phyloP scores from a whole-genome alignment of 495 filamentous ascomycete genomes.

The Tuber microsphaerosporum region DNA sequence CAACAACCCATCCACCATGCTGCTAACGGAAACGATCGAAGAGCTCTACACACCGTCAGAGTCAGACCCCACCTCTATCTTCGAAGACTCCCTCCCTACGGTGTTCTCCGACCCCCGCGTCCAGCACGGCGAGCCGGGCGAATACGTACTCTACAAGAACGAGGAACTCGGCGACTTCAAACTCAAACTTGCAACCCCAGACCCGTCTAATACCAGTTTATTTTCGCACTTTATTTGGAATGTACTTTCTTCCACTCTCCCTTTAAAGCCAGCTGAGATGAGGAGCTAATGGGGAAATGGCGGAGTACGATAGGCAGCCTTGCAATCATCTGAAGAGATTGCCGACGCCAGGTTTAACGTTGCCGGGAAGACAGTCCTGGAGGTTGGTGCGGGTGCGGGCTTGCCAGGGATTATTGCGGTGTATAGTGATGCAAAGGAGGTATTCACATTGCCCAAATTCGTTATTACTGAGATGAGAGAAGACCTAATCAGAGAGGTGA shows the following conservation, averaged over 20 bases:
- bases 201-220: slow-evolving; percentile 53
- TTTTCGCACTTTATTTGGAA: slow-evolving; percentile 89
- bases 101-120: slow-evolving; percentile 71
- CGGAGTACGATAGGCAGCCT: slow-evolving; percentile 23
- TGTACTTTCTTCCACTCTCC: slow-evolving; percentile 14
- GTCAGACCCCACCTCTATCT: slow-evolving; percentile 23
- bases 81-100: slow-evolving; percentile 52
- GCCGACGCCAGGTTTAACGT: slow-evolving; percentile 39
- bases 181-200: slow-evolving; percentile 52
- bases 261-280: background rate
- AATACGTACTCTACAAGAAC: slow-evolving; percentile 57
- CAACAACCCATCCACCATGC: slow-evolving; percentile 9
- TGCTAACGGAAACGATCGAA: slow-evolving; percentile 29
- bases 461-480: background rate
- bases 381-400: slow-evolving; percentile 62
- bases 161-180: slow-evolving; percentile 42
- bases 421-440: slow-evolving; percentile 54
- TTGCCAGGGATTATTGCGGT: slow-evolving; percentile 63
- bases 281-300: background rate
- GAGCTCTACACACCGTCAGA: slow-evolving; percentile 19
- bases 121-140: slow-evolving; percentile 66
- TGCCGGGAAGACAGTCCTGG: slow-evolving; percentile 44
- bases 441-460: slow-evolving; percentile 8
- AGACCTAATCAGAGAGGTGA: slow-evolving; percentile 18
- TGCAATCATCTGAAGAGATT: slow-evolving; percentile 38